These are phyloP conservation scores for Teunomyces tritomae DNA, from an alignment of 805 yeast genomes.

Conservation along the genomic window DNA sequence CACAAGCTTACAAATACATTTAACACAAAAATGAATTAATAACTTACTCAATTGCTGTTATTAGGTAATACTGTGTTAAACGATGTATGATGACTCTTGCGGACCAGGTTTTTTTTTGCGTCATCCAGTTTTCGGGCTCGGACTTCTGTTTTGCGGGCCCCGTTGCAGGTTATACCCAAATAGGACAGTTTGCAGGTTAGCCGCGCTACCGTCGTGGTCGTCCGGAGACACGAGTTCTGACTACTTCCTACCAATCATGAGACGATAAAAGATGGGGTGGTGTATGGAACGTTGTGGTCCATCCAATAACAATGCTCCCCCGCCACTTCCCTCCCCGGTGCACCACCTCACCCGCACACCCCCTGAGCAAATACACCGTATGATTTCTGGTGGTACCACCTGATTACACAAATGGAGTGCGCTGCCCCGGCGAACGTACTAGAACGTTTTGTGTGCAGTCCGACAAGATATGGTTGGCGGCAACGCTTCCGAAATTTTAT, in stretches of 20 bases:
- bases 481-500: constrained; percentile 2
- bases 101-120: neutral
- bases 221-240: neutral
- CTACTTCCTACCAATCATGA: neutral
- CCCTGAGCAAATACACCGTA: constrained; percentile 1
- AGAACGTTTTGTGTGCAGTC: constrained; percentile 5
- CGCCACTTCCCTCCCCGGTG: neutral
- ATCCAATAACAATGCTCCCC: neutral
- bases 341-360: neutral
- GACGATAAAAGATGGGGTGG: neutral
- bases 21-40: no score
- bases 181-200: constrained; percentile 5
- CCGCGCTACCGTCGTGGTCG: no score
- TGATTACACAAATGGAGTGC: constrained; percentile 3
- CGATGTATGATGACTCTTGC: neutral
- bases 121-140: constrained; percentile 12
- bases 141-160: constrained; percentile 12
- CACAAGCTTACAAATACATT: neutral
- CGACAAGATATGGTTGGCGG: constrained; percentile 8
- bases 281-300: constrained; percentile 1
- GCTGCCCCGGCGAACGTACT: constrained; percentile 4
- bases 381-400: constrained; percentile 5
- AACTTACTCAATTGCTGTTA: no score
- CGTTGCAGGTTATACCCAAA: neutral
- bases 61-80: no score